Evolutionary conservation across 192 early-diverging fungal species (phyloP), one percentile per base, ranked within the genome.

Genomic region (Backusella tarrabulga): DNA sequence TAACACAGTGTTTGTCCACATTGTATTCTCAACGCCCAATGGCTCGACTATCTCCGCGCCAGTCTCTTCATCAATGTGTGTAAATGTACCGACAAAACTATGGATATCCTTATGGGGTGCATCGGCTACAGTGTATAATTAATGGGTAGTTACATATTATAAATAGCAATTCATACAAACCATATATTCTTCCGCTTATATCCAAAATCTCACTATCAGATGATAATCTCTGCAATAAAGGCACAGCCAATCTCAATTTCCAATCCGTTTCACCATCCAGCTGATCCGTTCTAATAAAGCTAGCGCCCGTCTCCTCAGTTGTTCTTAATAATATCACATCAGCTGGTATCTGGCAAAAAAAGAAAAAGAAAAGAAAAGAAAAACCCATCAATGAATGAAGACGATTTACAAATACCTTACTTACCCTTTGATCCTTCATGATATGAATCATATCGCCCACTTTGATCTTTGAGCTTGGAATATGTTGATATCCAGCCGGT

Each of bases 241-340:
- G 91, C 38, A 97, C 92, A 0, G 97, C 97, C 35, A 97, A 80
- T 67, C 90, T 86, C 77, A 99, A 84, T 85, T 99, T 99, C 96
- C 96, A 98, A 80, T 99, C 96, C 1, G 97, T 99, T 77, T 99
- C 97, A 75, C 97, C 97, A 77, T 99, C 97, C 34, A 99, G 87
- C 79, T 99, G 96, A 85, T 97, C 97, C 0, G 97, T 99, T 50
- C 96, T 87, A 81, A 99, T 97, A 87, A 99, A 99, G 77, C 94
- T 96, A n/a, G 95, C 91, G 4, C 97, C 97, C 12, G 85, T 86
- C 19, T 84, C 79, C 72, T 99, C 96, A 5, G 90, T 92, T 32
- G 97, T 97, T 69, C 93, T 85, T 56, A 99, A 74, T 73, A 99
- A 80, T 15, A 99, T 86, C 84, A 96, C 89, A 83, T 99, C 97